Evolutionary conservation across 805 yeast genomes (phyloP), one percentile per base, ranked within the genome.

Genomic region (Yueomyces sp.): DNA sequence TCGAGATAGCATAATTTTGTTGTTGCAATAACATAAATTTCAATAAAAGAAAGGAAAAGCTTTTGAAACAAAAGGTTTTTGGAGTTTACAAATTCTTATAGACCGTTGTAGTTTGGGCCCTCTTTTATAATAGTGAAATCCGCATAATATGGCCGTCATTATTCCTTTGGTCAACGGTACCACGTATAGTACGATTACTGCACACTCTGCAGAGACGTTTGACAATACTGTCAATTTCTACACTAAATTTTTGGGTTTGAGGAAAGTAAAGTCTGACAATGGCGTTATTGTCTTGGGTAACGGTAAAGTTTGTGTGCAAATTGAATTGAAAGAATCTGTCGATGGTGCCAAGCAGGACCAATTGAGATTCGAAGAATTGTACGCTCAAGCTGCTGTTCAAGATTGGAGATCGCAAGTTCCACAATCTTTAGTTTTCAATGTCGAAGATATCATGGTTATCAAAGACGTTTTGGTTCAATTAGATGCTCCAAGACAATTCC

Each of bases 151-250:
- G 60, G 51, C 57, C 41, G 54, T 44, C 40, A 49, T 48, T 37
- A 45, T 52, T 39, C 61, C 61, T 19, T 43, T 55, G 36, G 71
- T 77, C 47, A 78, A 77, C 57, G 82, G 81, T 41, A 67, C 76
- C 32, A 68, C 83, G 34, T 68, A 68, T 52, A 64, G 73, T 45
- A 64, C 70, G 33, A 63, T 76, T 40, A 67, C 68, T 46, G 84
- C 87, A 28, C 68, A 74, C 37, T 72, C 70, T 44, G 55, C 60
- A 28, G 58, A 54, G 6, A 57, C 74, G 38, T 75, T 69, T 50
- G 52, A 65, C 36, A 57, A 68, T 33, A 66, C 85, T 12, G 59
- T 75, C 38, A 58, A 61, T 33, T 85, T 84, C 63, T 85, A 84
- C 41, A 41, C 51, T 37, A 50, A 49, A 41, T 49, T 55, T 37